Evolutionary conservation across 192 early-diverging fungal genomes (phyloP).

Genomic region (Pilobolus umbonatus): DNA sequence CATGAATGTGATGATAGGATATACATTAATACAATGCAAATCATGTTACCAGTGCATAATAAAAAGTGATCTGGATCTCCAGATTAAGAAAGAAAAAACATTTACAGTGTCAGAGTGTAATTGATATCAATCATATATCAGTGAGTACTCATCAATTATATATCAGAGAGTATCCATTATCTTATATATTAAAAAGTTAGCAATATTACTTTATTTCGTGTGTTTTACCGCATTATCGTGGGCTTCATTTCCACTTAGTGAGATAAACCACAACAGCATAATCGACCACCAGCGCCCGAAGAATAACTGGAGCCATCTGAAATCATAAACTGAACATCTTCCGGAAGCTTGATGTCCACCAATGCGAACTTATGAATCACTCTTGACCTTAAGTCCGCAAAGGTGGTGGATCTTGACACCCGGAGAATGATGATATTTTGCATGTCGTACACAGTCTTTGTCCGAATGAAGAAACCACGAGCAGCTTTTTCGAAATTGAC

Average conservation of each 20-base stretch:
- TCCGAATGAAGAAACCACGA: neutral
- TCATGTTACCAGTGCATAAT: no score
- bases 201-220: no score
- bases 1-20: no score
- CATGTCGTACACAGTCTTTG: constrained; percentile 5
- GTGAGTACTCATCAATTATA: no score
- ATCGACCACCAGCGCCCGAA: neutral
- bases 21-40: no score
- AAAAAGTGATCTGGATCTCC: no score
- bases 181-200: no score
- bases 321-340: neutral
- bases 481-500: neutral
- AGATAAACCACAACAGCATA: neutral
- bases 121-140: no score
- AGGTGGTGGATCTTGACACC: neutral
- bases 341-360: neutral
- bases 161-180: no score
- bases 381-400: neutral
- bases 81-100: no score
- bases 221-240: no score
- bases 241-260: neutral
- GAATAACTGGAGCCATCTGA: neutral
- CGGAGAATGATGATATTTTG: constrained; percentile 8
- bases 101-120: no score
- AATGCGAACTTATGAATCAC: constrained; percentile 5